A percentile compares a stretch with the other conserved stretches of the same genome.
phyloP scores from a whole-genome alignment of 1,139 yeast genomes.

The Geotrichum armillariae region DNA sequence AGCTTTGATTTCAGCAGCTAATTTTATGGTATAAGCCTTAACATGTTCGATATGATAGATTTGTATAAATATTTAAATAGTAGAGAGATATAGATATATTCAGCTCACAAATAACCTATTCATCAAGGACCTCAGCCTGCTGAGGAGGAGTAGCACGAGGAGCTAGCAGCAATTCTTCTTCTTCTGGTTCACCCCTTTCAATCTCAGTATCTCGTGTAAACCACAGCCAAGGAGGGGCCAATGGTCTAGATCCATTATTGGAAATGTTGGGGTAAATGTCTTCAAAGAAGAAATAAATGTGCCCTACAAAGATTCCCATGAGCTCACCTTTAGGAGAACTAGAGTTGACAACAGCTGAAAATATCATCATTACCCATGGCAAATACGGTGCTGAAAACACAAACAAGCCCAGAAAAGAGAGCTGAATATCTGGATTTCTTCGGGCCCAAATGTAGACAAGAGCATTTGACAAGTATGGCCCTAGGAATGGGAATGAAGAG shows the following conservation, averaged over 20 bases:
- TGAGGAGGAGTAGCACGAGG: no score
- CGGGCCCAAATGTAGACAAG: constrained; percentile 49
- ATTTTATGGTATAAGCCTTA: no score
- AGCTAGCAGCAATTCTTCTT: background rate
- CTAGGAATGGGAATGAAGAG: constrained; percentile 37
- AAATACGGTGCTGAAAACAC: constrained; percentile 45
- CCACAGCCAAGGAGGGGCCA: constrained; percentile 42
- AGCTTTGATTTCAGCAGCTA: no score
- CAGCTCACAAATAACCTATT: no score
- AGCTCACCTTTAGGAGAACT: constrained; percentile 35
- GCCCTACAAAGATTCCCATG: constrained; percentile 47
- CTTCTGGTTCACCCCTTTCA: background rate
- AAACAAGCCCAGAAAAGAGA: constrained; percentile 44
- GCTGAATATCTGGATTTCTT: constrained; percentile 43
- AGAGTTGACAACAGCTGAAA: constrained; percentile 30
- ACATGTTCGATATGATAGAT: no score
- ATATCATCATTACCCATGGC: constrained; percentile 42
- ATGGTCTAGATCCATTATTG: constrained; percentile 35
- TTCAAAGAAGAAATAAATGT: constrained; percentile 43
- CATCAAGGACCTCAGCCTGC: no score
- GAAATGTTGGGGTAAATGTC: constrained; percentile 37
- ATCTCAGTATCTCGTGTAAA: constrained; percentile 15
- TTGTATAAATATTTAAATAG: no score
- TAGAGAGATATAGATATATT: no score
- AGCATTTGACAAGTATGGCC: constrained; percentile 42